Evolutionary conservation across 495 filamentous ascomycete genomes (phyloP).

Genomic region (Paragyromitra xinjiangensis): DNA sequence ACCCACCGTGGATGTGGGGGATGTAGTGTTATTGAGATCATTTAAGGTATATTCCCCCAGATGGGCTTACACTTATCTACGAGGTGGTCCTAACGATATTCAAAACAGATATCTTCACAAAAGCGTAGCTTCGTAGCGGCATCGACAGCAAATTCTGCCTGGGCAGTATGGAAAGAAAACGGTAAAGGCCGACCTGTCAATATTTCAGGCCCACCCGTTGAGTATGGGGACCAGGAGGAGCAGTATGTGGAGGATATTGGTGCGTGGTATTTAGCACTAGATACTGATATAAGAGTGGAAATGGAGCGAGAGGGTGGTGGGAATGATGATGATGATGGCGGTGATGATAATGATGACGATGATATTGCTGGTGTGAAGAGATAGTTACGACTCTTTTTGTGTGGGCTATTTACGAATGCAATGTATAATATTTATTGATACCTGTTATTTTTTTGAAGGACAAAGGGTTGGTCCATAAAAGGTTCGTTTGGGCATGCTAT

Average conservation of each 20-base stretch:
- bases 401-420: neutral
- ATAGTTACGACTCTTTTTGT: neutral
- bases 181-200: slow-evolving; percentile 59
- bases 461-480: neutral
- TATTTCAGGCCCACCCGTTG: slow-evolving; percentile 72
- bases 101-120: slow-evolving; percentile 60
- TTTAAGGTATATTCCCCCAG: slow-evolving; percentile 68
- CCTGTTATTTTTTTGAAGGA: neutral
- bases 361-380: neutral
- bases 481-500: neutral
- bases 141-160: slow-evolving; percentile 65
- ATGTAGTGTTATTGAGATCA: slow-evolving; percentile 77
- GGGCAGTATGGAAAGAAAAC: slow-evolving; percentile 68
- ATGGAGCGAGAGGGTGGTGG: slow-evolving; percentile 55
- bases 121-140: slow-evolving; percentile 62
- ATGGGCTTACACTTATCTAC: slow-evolving; percentile 61
- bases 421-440: slow-evolving; percentile 4
- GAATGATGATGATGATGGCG: slow-evolving; percentile 9
- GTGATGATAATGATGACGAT: slow-evolving; percentile 1
- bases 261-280: slow-evolving; percentile 63
- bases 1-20: slow-evolving; percentile 73
- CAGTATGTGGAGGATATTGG: slow-evolving; percentile 66
- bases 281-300: slow-evolving; percentile 55
- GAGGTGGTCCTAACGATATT: slow-evolving; percentile 49
- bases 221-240: slow-evolving; percentile 69